Conservation (phyloP, 306 rosid species). For the Castanospermum australe region DNA sequence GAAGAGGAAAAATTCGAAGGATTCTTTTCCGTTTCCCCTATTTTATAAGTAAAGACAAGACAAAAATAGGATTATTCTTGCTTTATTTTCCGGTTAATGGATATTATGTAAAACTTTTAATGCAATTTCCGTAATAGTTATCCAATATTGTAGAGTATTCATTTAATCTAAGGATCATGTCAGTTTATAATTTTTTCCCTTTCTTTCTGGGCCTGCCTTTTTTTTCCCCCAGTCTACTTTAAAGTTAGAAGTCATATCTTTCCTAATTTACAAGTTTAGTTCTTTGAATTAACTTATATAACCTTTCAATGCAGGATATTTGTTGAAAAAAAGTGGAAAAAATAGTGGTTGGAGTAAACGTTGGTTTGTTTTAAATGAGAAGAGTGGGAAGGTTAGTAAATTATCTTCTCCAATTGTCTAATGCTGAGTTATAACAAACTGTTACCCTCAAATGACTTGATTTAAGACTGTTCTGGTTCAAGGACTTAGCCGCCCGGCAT, state of each 20-base stretch:
- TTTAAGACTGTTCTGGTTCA: not conserved
- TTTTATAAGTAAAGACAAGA: conserved; percentile 1
- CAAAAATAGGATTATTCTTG: not conserved
- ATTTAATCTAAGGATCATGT: not conserved
- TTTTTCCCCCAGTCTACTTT: not conserved
- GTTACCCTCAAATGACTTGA: not conserved
- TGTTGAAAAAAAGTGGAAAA: conserved; percentile 54
- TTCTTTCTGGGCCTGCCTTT: not conserved
- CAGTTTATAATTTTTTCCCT: conserved; percentile 13
- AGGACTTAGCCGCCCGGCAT: not conserved
- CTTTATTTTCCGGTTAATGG: not conserved
- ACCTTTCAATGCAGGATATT: conserved; percentile 45
- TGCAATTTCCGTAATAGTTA: not conserved
- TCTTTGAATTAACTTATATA: conserved; percentile 21
- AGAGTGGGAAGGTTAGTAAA: conserved; percentile 60
- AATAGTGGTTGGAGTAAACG: conserved; percentile 57
- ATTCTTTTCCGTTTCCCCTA: not conserved
- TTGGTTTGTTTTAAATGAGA: conserved; percentile 62
- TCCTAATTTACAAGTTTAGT: conserved; percentile 17
- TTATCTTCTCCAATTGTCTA: not conserved
- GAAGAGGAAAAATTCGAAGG: not conserved
- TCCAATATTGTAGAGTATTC: not conserved
- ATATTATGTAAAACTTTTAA: conserved; percentile 7
- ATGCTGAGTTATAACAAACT: not conserved
- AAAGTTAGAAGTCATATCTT: not conserved